Evolutionary conservation across 2,329 filamentous ascomycete genomes (phyloP).

Genomic region (Pseudocercospora vitis): DNA sequence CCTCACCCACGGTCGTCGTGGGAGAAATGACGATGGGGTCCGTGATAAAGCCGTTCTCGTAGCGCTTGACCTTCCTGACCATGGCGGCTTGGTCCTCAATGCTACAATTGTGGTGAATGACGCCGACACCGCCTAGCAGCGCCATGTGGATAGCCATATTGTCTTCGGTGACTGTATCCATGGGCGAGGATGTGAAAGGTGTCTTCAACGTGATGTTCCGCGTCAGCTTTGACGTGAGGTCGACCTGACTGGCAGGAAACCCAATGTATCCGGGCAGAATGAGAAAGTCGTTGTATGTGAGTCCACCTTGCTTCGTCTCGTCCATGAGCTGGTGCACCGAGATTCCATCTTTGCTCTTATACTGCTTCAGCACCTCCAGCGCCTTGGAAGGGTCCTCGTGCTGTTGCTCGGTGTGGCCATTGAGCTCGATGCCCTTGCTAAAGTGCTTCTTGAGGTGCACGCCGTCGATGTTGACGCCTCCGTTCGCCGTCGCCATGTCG

Average conservation of each 20-base stretch:
- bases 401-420: conserved; percentile 20
- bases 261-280: conserved; percentile 96
- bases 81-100: conserved; percentile 95
- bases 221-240: conserved; percentile 86
- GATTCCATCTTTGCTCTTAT: conserved; percentile 79
- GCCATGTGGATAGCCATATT: conserved; percentile 99
- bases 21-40: conserved; percentile 91
- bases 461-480: conserved; percentile 52
- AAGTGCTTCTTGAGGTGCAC: conserved; percentile 29
- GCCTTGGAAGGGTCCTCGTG: conserved; percentile 49
- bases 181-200: conserved; percentile 94
- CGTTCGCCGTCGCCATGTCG: conserved; percentile 53
- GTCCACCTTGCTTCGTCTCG: conserved; percentile 84
- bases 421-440: conserved; percentile 4
- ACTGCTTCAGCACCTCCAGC: conserved; percentile 73
- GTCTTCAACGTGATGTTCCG: conserved; percentile 96
- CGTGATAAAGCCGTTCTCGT: conserved; percentile 97
- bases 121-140: conserved; percentile 81
- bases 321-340: conserved; percentile 84
- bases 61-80: conserved; percentile 98
- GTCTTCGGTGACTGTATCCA: conserved; percentile 99
- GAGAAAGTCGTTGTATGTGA: conserved; percentile 99
- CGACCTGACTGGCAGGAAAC: conserved; percentile 87
- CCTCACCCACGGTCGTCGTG: conserved; percentile 84
- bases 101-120: conserved; percentile 99